Base-by-base conservation (phyloP, 805 yeast species). In the Zygotorulaspora chibaensis region DNA sequence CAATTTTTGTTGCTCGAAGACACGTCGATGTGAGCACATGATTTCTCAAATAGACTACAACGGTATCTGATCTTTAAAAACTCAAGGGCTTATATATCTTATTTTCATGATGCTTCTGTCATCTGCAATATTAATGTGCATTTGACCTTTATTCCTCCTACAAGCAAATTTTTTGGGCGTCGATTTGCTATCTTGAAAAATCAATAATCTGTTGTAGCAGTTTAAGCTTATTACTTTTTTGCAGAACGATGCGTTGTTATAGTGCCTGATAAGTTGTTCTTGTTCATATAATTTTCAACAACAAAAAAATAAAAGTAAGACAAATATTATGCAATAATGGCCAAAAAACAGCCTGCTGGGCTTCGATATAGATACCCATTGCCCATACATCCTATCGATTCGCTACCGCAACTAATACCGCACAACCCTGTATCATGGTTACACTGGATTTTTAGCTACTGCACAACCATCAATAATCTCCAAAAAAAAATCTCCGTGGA, bases 11-110 rank as follows among this genome's bases (percentile, higher is more conserved):
- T 65, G 74, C 76, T 71, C 63, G 77, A 73, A 72, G 74, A 63
- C 62, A 56, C 36, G 47, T 65, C 79, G 57, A 61, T 81, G 87
- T 79, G 78, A 75, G 85, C 81, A 75, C 83, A 76, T 69, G 82
- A 78, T 79, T 80, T 76, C 81, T 77, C 81, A 78, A 29, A 78
- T 76, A 82, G 95, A 87, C 96, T 87, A 87, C 95, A 87, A 87
- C 95, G 95, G 95, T 87, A 87, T 87, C 95, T 87, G 95, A 84
- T 36, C 25, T 20, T 20, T 20, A 20, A 20, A 20, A 20, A 20
- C n/a, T n/a, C n/a, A n/a, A n/a, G n/a, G n/a, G n/a, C n/a, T n/a
- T n/a, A n/a, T n/a, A n/a, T n/a, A n/a, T n/a, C n/a, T n/a, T n/a
- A n/a, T n/a, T n/a, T n/a, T n/a, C n/a, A 38, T 15, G 3, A 10